Base-by-base conservation (phyloP, 2,329 filamentous ascomycete species). In the Berkeleyomyces basicola region DNA sequence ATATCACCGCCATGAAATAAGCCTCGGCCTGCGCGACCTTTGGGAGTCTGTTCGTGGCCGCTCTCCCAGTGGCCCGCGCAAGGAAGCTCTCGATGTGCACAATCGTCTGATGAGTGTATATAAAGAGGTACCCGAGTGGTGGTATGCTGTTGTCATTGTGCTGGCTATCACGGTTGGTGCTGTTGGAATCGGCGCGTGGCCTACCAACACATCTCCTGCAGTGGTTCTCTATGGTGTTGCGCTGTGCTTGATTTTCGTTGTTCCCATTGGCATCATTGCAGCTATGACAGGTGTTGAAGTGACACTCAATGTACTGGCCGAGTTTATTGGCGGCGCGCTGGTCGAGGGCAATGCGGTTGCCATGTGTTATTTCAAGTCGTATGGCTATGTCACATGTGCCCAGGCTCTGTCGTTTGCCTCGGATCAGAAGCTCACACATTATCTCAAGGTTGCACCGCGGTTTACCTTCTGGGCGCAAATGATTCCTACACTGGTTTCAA, bases 381-480 rank as follows among this genome's bases (percentile, higher is more conserved):
- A 78, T 65, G 76, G 77, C 53, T 77, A 77, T 60, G 74, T 78
- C 11, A 78, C 76, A 0, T 78, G 76, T 60, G 75, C 77, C 0
- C 77, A 80, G 65, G 77, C 78, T n/a, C 71, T 81, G 31, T 74
- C 74, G 68, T 81, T 80, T 68, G 75, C 72, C 64, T 75, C 75
- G 66, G 77, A 76, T 66, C 68, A 77, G 43, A 78, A 78, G 69
- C 74, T 78, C 11, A 77, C 76, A 7, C 77, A 78, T 66, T 83
- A 83, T 70, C 76, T 81, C 72, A 83, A 83, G 72, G 82, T 84
- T 16, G 81, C 82, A 4, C 82, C 82, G 0, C 77, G 79, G 9
- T 77, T 82, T 39, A 80, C 81, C 3, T 85, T 84, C 67, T 71
- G 74, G 31, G 81, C 80, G 0, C 82, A 84, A 70, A 79, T 84